phyloP scores from a whole-genome alignment of 139 green algal species.

The Diplosphaera chodatii region DNA sequence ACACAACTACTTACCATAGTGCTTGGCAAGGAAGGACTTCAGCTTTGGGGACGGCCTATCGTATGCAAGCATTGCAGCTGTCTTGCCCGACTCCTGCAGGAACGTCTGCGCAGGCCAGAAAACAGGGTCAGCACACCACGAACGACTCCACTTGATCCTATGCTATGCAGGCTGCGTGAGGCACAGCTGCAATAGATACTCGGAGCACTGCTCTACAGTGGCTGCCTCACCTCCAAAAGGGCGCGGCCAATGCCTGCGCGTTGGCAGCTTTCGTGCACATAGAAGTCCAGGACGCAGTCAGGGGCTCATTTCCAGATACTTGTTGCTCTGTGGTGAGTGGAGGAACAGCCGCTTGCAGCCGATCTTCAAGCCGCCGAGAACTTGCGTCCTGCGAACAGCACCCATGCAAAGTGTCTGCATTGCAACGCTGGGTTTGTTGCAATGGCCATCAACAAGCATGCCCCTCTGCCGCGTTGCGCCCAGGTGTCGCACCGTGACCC shows the following conservation, averaged over 20 bases:
- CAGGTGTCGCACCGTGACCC: too few relatives aligned
- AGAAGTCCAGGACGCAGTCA: constrained; percentile 79
- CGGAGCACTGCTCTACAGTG: too few relatives aligned
- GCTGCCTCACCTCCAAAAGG: constrained; percentile 61
- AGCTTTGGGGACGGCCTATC: constrained; percentile 72
- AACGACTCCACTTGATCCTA: too few relatives aligned
- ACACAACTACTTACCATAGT: constrained; percentile 52
- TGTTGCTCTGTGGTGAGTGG: constrained; percentile 19
- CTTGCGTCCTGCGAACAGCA: constrained; percentile 12
- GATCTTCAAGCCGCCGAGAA: constrained; percentile 62
- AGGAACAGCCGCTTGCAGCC: constrained; percentile 66
- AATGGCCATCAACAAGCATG: too few relatives aligned
- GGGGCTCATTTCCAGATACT: constrained; percentile 47
- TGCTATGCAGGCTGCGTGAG: too few relatives aligned
- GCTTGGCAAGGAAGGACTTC: constrained; percentile 53
- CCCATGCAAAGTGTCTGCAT: too few relatives aligned
- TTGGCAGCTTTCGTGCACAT: constrained; percentile 73
- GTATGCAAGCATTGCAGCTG: constrained; percentile 47
- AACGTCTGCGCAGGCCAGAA: constrained; percentile 15
- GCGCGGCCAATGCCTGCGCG: constrained; percentile 51
- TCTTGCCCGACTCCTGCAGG: constrained; percentile 26
- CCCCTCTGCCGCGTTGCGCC: too few relatives aligned
- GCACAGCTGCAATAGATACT: too few relatives aligned
- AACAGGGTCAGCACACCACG: too few relatives aligned
- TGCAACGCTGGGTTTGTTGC: too few relatives aligned